Evolutionary conservation across 2,329 filamentous ascomycete species (phyloP).

Genomic region (Fusarium decemcellulare): DNA sequence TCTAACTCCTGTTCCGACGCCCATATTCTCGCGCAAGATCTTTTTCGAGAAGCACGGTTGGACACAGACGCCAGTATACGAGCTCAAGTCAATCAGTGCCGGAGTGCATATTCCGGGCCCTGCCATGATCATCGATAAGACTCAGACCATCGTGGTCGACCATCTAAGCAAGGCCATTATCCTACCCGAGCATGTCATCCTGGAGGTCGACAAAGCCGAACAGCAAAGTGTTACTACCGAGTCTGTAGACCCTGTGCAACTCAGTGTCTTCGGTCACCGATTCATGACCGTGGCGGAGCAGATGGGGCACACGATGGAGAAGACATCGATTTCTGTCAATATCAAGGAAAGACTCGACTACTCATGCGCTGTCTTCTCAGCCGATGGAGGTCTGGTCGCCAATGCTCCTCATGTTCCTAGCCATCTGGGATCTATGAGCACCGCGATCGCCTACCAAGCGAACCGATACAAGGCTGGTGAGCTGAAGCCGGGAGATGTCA

Average conservation of each 20-base stretch:
- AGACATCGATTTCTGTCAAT: slow-evolving; percentile 82
- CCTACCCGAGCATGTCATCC: slow-evolving; percentile 52
- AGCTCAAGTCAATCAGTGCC: slow-evolving; percentile 37
- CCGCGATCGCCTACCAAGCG: slow-evolving; percentile 40
- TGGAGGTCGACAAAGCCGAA: slow-evolving; percentile 48
- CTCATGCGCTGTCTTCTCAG: slow-evolving; percentile 83
- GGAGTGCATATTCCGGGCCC: slow-evolving; percentile 63
- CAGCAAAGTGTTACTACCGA: slow-evolving; percentile 33
- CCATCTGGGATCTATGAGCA: slow-evolving; percentile 41
- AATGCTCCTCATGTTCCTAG: slow-evolving; percentile 40
- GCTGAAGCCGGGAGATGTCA: slow-evolving; percentile 38
- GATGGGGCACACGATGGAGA: slow-evolving; percentile 83
- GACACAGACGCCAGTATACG: slow-evolving; percentile 45
- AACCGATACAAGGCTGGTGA: slow-evolving; percentile 37
- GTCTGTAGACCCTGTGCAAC: slow-evolving; percentile 78
- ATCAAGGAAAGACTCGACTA: slow-evolving; percentile 86
- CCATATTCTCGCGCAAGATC: slow-evolving; percentile 39
- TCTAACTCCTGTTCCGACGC: slow-evolving; percentile 23
- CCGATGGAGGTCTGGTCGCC: slow-evolving; percentile 59
- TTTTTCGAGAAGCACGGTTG: slow-evolving; percentile 47
- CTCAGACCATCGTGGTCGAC: slow-evolving; percentile 82
- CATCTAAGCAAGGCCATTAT: slow-evolving; percentile 51
- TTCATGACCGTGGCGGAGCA: slow-evolving; percentile 89
- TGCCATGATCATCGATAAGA: slow-evolving; percentile 79
- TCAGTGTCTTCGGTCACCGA: slow-evolving; percentile 82